phyloP scores from a whole-genome alignment of 1,284 basidiomycete species.

The Austroboletus novae-zelandiae region DNA sequence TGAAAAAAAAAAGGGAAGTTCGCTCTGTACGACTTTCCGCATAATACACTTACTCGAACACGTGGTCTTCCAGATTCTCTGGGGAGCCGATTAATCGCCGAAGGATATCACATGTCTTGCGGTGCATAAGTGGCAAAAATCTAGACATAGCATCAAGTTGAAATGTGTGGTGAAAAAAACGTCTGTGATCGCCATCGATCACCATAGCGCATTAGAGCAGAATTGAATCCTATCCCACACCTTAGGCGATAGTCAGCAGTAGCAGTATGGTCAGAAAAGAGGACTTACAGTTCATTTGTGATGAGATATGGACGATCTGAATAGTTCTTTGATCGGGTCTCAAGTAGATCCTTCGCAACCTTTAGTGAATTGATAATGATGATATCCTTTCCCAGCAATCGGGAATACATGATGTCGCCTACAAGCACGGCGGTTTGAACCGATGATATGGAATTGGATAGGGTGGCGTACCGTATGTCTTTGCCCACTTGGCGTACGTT shows the following conservation, averaged over 20 bases:
- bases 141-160: background rate
- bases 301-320: no score
- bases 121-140: background rate
- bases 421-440: no score
- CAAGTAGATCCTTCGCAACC: no score
- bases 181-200: background rate
- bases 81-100: background rate
- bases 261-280: background rate
- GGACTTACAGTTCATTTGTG: no score
- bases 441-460: no score
- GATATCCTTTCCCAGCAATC: no score
- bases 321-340: no score
- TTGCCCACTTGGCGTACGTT: no score
- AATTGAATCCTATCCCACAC: background rate
- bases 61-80: no score
- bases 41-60: no score
- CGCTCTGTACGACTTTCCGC: background rate
- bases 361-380: no score
- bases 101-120: background rate
- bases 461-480: background rate
- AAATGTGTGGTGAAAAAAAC: background rate
- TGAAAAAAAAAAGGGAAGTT: background rate
- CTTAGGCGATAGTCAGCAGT: background rate
- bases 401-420: no score
- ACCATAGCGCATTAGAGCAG: background rate